A percentile compares a stretch with the other conserved stretches of the same genome.
These are phyloP conservation scores for Diaporthe nobilis DNA, from an alignment of 2,329 filamentous ascomycete species.

Conservation along the genomic window DNA sequence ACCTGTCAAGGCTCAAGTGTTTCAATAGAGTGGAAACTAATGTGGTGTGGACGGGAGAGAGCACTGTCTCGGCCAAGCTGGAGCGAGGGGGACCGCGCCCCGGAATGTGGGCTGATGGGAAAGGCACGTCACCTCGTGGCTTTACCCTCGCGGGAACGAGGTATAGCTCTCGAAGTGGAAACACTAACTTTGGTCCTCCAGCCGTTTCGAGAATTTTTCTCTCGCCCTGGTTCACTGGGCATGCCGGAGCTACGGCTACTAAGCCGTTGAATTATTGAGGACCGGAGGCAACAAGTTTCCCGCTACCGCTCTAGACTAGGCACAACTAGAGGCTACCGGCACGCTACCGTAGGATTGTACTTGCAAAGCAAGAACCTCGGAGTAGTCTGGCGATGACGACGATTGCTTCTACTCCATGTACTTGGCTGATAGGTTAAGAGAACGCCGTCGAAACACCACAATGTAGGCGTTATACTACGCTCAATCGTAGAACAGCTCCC, in stretches of 20 bases:
- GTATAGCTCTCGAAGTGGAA: background rate
- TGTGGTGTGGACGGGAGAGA: slow-evolving; percentile 4
- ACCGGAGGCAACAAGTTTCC: background rate
- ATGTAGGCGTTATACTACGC: background rate
- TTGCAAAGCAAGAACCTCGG: background rate
- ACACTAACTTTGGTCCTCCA: background rate
- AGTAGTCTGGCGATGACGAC: background rate
- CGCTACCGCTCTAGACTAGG: background rate
- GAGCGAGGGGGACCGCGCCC: background rate
- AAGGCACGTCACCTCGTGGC: slow-evolving; percentile 15
- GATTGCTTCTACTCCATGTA: no score
- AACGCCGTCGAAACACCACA: background rate
- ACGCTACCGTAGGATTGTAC: background rate
- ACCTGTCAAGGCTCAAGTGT: slow-evolving; percentile 19
- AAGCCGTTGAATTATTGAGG: slow-evolving; percentile 15
- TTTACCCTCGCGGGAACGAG: background rate
- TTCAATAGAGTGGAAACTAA: slow-evolving; percentile 28
- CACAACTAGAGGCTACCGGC: background rate
- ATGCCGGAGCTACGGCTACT: background rate
- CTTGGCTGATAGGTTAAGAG: background rate
- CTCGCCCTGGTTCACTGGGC: background rate
- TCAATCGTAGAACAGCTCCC: background rate
- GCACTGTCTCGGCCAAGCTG: slow-evolving; percentile 7
- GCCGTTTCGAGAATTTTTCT: background rate
- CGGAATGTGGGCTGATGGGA: background rate